phyloP scores from a whole-genome alignment of 2,329 filamentous ascomycete genomes.

The Huntiella omanensis region DNA sequence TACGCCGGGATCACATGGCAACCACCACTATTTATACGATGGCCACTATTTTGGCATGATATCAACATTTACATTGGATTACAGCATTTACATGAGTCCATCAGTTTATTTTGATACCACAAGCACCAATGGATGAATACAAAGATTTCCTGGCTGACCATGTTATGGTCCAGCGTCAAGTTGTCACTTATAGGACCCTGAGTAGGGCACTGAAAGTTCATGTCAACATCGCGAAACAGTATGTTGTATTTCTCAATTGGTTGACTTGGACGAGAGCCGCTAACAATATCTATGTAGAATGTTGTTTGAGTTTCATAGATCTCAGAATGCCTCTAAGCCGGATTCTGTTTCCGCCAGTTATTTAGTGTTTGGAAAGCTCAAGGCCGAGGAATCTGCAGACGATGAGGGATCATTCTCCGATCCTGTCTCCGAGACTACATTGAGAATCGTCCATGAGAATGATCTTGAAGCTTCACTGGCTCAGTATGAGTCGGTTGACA shows the following conservation, averaged over 20 bases:
- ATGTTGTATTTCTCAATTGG: slow-evolving; percentile 16
- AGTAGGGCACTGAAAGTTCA: slow-evolving; percentile 71
- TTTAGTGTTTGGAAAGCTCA: slow-evolving; percentile 54
- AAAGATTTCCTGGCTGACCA: slow-evolving; percentile 55
- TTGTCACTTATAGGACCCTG: slow-evolving; percentile 71
- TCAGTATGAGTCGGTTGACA: slow-evolving; percentile 52
- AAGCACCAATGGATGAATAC: slow-evolving; percentile 36
- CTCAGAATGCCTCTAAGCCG: slow-evolving; percentile 56
- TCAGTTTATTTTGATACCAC: too few relatives aligned
- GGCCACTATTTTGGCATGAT: too few relatives aligned
- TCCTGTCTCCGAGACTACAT: slow-evolving; percentile 32
- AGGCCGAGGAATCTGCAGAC: slow-evolving; percentile 24
- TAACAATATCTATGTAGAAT: slow-evolving; percentile 36
- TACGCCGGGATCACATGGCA: too few relatives aligned
- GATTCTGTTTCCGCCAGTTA: slow-evolving; percentile 83
- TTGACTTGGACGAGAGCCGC: background rate
- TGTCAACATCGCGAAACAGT: slow-evolving; percentile 81
- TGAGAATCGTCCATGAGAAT: slow-evolving; percentile 55
- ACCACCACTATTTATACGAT: too few relatives aligned
- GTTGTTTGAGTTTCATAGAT: slow-evolving; percentile 67
- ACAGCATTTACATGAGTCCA: too few relatives aligned
- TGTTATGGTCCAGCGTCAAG: slow-evolving; percentile 55
- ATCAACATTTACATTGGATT: too few relatives aligned
- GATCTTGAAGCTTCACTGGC: slow-evolving; percentile 48
- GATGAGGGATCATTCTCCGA: slow-evolving; percentile 33